phyloP scores from a whole-genome alignment of 148 eudicot species.

The Rhododendron mucronatum region DNA sequence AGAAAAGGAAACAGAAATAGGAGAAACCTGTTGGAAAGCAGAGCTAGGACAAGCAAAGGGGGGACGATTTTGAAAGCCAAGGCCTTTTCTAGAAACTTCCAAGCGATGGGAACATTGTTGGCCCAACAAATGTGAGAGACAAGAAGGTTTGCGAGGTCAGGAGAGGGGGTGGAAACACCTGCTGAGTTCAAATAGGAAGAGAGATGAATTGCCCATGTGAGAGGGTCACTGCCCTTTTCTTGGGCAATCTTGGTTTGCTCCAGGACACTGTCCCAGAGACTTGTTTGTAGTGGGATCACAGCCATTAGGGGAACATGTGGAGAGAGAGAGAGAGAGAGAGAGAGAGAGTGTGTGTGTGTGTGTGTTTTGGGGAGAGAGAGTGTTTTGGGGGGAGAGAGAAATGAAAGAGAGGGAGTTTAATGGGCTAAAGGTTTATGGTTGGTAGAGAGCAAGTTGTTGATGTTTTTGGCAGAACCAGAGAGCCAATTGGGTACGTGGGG shows the following conservation, averaged over 20 bases:
- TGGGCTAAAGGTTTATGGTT: constrained; percentile 1
- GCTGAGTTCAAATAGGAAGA: constrained; percentile 51
- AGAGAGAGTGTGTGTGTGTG: no score
- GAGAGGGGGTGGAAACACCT: constrained; percentile 58
- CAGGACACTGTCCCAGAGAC: constrained; percentile 53
- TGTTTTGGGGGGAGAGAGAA: neutral
- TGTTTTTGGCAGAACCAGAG: neutral
- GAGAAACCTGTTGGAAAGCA: constrained; percentile 69
- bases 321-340: neutral
- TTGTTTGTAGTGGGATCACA: constrained; percentile 13
- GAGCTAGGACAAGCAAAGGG: constrained; percentile 70
- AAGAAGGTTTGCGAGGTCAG: constrained; percentile 62
- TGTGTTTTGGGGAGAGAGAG: neutral
- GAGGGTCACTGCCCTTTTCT: constrained; percentile 66
- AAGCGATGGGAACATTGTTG: constrained; percentile 66
- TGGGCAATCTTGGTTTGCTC: constrained; percentile 59
- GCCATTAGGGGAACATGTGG: constrained; percentile 37
- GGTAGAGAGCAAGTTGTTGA: neutral
- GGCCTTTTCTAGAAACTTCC: constrained; percentile 88
- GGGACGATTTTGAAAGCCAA: constrained; percentile 52
- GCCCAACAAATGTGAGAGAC: constrained; percentile 91
- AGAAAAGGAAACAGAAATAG: neutral
- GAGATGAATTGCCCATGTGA: constrained; percentile 68
- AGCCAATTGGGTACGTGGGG: neutral
- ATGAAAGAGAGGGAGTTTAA: neutral